These are phyloP conservation scores for Aureobasidium sp. DNA, from an alignment of 2,329 filamentous ascomycete genomes.

Conservation along the genomic window DNA sequence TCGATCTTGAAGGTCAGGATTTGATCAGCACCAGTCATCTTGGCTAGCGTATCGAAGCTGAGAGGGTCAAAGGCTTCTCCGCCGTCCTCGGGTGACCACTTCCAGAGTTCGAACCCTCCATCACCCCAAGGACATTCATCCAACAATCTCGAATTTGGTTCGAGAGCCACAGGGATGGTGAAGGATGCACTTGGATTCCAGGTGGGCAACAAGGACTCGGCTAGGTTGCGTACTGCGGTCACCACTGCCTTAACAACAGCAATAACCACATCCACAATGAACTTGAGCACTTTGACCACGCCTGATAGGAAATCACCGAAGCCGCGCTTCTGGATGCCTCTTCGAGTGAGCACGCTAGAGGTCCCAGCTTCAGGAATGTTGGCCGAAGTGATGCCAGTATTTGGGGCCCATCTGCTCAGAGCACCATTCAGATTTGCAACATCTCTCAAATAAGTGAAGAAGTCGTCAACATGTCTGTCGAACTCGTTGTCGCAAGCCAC, in stretches of 20 bases:
- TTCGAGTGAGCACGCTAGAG: neutral
- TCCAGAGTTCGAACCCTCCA: neutral
- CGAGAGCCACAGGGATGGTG: neutral
- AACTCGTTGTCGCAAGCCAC: neutral
- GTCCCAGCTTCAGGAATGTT: neutral
- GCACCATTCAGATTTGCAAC: neutral
- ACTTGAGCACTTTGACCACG: neutral
- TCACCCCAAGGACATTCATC: neutral
- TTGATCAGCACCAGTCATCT: neutral
- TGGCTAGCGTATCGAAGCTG: neutral
- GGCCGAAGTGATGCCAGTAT: neutral
- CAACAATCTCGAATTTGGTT: neutral
- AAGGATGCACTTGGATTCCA: neutral
- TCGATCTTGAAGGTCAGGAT: neutral
- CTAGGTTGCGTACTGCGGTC: neutral
- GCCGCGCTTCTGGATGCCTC: neutral
- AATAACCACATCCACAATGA: neutral
- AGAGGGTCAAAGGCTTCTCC: neutral
- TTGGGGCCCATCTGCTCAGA: neutral
- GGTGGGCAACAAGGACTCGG: neutral
- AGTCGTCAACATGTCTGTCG: neutral
- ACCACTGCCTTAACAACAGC: neutral
- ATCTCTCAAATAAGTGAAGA: neutral
- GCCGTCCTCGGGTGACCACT: neutral
- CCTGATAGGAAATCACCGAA: neutral